These are phyloP conservation scores for Neurospora discreta DNA, from an alignment of 495 filamentous ascomycete genomes.

Conservation along the genomic window DNA sequence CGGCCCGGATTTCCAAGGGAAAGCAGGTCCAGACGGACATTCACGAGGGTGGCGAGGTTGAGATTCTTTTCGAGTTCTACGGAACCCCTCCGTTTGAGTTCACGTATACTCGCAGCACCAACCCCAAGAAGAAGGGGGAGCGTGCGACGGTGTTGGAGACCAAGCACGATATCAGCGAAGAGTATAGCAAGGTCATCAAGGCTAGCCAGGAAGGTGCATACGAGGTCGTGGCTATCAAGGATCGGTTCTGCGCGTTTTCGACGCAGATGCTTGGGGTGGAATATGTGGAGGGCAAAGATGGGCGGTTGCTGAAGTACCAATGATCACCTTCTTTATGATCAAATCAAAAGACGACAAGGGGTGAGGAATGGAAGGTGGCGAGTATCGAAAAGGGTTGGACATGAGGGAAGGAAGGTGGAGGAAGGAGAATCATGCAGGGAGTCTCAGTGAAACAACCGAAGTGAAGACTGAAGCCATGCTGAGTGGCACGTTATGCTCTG, in stretches of 20 bases:
- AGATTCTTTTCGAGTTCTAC: constrained; percentile 87
- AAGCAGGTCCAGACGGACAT: constrained; percentile 73
- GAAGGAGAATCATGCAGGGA: neutral
- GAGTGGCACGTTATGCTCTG: neutral
- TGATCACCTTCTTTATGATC: neutral
- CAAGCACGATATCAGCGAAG: constrained; percentile 70
- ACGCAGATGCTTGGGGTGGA: constrained; percentile 33
- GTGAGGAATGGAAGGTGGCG: neutral
- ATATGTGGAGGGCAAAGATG: constrained; percentile 33
- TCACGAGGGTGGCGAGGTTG: constrained; percentile 86
- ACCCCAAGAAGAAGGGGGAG: constrained; percentile 64
- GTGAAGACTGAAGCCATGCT: neutral
- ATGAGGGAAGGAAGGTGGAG: neutral
- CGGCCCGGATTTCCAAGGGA: constrained; percentile 77
- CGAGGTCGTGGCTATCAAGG: constrained; percentile 90
- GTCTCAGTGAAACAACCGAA: neutral
- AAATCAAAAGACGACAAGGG: neutral
- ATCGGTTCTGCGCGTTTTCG: constrained; percentile 77
- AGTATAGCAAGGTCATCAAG: constrained; percentile 64
- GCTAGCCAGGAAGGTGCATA: constrained; percentile 92
- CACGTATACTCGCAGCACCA: constrained; percentile 86
- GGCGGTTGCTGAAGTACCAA: constrained; percentile 7
- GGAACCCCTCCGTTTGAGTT: constrained; percentile 96
- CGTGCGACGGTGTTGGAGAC: constrained; percentile 77
- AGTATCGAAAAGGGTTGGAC: neutral